phyloP scores from a whole-genome alignment of 495 filamentous ascomycete species.

The Penicillium egyptiacum region DNA sequence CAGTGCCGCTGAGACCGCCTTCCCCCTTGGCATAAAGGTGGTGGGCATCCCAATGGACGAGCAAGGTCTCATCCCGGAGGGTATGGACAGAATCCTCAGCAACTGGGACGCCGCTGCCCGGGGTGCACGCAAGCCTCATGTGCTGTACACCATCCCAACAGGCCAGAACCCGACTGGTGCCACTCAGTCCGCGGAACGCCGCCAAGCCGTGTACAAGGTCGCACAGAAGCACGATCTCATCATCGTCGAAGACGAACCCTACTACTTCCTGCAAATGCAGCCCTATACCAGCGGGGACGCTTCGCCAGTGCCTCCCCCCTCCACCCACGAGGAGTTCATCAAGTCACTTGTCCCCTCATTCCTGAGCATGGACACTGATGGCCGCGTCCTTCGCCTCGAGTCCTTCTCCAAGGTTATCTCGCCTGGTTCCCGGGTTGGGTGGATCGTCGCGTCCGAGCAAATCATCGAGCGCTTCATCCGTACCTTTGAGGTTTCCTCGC shows the following conservation, averaged over 20 bases:
- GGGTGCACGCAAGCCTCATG: conserved; percentile 67
- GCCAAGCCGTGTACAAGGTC: conserved; percentile 71
- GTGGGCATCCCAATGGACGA: conserved; percentile 74
- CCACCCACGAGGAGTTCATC: conserved; percentile 60
- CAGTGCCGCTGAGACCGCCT: conserved; percentile 75
- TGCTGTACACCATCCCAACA: conserved; percentile 56
- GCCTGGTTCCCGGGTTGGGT: conserved; percentile 60
- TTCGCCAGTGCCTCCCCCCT: conserved; percentile 51
- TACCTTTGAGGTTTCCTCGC: conserved; percentile 74
- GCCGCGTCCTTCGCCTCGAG: conserved; percentile 67
- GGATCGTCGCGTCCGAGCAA: conserved; percentile 74
- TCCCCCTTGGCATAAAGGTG: conserved; percentile 71
- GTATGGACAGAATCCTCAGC: conserved; percentile 63
- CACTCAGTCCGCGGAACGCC: conserved; percentile 65
- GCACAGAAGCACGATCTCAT: conserved; percentile 79
- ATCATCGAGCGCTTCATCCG: conserved; percentile 75
- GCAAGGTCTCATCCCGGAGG: conserved; percentile 70
- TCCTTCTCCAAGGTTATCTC: conserved; percentile 69
- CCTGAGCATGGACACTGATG: conserved; percentile 62
- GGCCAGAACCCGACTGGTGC: conserved; percentile 94
- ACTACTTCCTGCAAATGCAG: conserved; percentile 97
- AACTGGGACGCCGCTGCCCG: conserved; percentile 61
- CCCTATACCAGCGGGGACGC: conserved; percentile 62
- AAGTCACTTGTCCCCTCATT: conserved; percentile 59
- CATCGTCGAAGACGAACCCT: conserved; percentile 96